Base-by-base conservation (phyloP, 805 yeast genomes). In the Spathaspora sp. region DNA sequence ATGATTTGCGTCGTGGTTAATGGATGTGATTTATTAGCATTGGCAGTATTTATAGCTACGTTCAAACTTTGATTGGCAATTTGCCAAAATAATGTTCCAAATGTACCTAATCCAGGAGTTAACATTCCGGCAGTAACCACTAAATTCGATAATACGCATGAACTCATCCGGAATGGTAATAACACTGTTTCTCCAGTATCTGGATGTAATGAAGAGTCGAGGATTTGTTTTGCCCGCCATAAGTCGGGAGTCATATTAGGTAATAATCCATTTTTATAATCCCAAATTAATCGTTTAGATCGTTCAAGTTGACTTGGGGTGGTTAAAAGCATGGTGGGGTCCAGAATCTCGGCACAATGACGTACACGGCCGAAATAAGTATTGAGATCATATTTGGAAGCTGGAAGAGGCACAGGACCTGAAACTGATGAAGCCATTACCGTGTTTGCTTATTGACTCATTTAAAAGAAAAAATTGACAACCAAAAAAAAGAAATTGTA, bases 111-210 rank as follows among this genome's bases (percentile, higher is more conserved):
- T 51, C 88, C 87, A 7, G 99, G 99, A 1, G 97, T 93, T 57
- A 94, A 79, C 99, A 94, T 94, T 57, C 99, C 99, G 3, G 87
- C 93, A 5, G 98, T 93, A 47, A 94, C 98, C 19, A 93, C 93
- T 69, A 94, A 72, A 68, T 94, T 94, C 10, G 97, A 89, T 49
- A 94, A 74, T 16, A 94, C 99, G 73, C 94, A 90, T 31, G 93
- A 86, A 20, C 97, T 90, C 99, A 94, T 94, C 70, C 99, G 81
- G 72, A 94, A 94, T 2, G 99, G 99, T 50, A 94, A 75, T 28
- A 89, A 65, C 11, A 94, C 97, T 1, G 96, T 87, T 61, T 90
- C 94, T 1, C 97, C 97, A 5, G 96, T 93, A 66, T 94, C 99
- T 48, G 99, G 99, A 68, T 94, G 99, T 42, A 91, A 82, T 0